A percentile compares a stretch with the other conserved stretches of the same genome.
Conservation (phyloP, 2,329 filamentous ascomycete genomes). For the Anthostomella pinea region DNA sequence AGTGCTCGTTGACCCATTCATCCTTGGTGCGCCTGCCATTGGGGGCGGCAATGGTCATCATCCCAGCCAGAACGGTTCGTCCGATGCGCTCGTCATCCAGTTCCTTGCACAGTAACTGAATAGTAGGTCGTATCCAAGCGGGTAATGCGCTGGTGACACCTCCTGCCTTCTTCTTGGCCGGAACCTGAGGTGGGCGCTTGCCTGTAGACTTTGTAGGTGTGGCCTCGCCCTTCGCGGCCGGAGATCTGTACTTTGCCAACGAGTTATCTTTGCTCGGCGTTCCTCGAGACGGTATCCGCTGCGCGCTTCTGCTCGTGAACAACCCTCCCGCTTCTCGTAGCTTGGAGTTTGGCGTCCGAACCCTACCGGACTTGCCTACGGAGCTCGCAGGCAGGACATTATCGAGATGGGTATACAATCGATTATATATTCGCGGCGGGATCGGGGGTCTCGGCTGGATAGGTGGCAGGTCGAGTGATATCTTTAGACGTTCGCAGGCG, state of each 20-base stretch:
- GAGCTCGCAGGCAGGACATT: constrained; percentile 55
- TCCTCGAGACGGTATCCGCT: constrained; percentile 37
- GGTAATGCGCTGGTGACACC: constrained; percentile 40
- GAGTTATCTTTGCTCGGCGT: constrained; percentile 48
- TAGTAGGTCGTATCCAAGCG: constrained; percentile 66
- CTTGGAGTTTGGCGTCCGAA: constrained; percentile 34
- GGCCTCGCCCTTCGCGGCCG: constrained; percentile 35
- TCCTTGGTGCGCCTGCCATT: constrained; percentile 45
- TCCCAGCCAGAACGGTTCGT: constrained; percentile 71
- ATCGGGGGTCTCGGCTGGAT: constrained; percentile 75
- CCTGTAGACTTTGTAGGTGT: constrained; percentile 44
- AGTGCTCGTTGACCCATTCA: constrained; percentile 46
- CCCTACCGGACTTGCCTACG: constrained; percentile 21
- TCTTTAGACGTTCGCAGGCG: constrained; percentile 82
- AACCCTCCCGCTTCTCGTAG: constrained; percentile 34
- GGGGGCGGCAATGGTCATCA: constrained; percentile 54
- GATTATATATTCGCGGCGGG: constrained; percentile 77
- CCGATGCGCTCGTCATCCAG: constrained; percentile 60
- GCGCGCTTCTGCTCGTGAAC: constrained; percentile 29
- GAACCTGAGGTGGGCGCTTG: constrained; percentile 25
- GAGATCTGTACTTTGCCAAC: constrained; percentile 42
- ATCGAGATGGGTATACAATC: constrained; percentile 77
- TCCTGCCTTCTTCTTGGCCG: constrained; percentile 31
- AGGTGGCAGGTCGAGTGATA: constrained; percentile 70
- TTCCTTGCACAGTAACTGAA: constrained; percentile 62